Conservation (phyloP, 495 filamentous ascomycete genomes). For the Lasiosphaeria miniovina region DNA sequence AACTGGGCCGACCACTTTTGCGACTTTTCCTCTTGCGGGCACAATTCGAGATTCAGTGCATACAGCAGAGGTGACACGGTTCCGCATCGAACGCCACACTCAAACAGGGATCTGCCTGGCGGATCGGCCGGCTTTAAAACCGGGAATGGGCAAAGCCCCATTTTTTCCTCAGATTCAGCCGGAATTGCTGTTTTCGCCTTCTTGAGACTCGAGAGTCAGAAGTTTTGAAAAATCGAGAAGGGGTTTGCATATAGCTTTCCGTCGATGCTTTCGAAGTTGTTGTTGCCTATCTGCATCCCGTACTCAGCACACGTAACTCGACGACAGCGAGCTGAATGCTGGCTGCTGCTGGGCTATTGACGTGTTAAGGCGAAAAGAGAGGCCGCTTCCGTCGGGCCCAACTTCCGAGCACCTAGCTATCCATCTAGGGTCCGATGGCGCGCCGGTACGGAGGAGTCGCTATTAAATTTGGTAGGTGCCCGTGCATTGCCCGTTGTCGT, state of each 20-base stretch:
- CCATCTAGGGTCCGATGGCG: not conserved
- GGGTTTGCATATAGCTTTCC: too few species aligned
- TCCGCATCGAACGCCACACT: constrained; percentile 15
- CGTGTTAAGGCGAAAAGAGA: not conserved
- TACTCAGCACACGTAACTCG: too few species aligned
- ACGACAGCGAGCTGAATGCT: too few species aligned
- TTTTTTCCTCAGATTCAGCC: not conserved
- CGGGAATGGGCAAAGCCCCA: constrained; percentile 18
- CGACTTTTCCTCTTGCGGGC: not conserved
- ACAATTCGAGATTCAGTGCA: not conserved
- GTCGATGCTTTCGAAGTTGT: too few species aligned
- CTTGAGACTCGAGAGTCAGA: too few species aligned
- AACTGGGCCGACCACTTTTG: not conserved
- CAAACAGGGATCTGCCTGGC: not conserved
- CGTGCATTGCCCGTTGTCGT: constrained; percentile 12
- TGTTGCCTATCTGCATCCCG: too few species aligned
- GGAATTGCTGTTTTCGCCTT: too few species aligned
- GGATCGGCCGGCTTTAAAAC: constrained; percentile 23
- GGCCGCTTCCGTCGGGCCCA: constrained; percentile 1
- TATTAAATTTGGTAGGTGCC: constrained; percentile 28
- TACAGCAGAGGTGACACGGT: constrained; percentile 10
- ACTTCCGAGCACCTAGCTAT: not conserved
- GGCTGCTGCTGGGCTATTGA: not conserved
- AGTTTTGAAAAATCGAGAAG: too few species aligned
- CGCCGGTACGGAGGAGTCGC: constrained; percentile 13